A percentile compares a stretch with the other conserved stretches of the same genome.
These are phyloP conservation scores for Penicillium flavigenum DNA, from an alignment of 495 filamentous ascomycete species.

Conservation along the genomic window DNA sequence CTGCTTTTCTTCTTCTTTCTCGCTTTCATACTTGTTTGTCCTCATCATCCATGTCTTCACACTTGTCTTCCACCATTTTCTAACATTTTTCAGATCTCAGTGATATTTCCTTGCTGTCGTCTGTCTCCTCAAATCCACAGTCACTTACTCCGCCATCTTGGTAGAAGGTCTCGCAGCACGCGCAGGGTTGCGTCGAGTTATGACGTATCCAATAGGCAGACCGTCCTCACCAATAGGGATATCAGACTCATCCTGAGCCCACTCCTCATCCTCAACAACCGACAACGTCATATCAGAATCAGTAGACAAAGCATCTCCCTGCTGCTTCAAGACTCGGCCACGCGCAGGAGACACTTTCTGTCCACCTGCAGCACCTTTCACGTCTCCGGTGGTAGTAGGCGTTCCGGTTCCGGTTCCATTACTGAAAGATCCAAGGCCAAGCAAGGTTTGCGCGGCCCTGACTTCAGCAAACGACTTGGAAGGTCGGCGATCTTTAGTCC, in stretches of 20 bases:
- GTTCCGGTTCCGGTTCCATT: neutral
- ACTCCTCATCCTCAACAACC: neutral
- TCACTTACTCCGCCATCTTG: slow-evolving; percentile 5
- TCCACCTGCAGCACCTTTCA: neutral
- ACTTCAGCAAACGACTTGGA: neutral
- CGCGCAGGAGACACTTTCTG: neutral
- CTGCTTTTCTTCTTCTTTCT: neutral
- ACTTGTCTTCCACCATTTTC: neutral
- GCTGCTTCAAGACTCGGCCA: neutral
- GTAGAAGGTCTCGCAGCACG: slow-evolving; percentile 11
- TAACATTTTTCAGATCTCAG: neutral
- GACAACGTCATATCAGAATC: slow-evolving; percentile 8
- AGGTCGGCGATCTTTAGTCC: neutral
- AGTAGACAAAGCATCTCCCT: neutral
- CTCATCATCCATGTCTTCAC: neutral
- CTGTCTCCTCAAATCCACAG: neutral
- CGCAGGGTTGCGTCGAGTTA: slow-evolving; percentile 13
- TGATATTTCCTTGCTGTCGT: neutral
- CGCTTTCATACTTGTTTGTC: neutral
- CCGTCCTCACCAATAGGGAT: neutral
- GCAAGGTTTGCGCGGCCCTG: neutral
- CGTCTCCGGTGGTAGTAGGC: too few relatives aligned
- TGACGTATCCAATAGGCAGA: neutral
- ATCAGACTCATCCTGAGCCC: neutral
- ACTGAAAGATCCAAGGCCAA: neutral